Evolutionary conservation across 441 rosid species (phyloP).

Genomic region (Populus trichocarpa): DNA sequence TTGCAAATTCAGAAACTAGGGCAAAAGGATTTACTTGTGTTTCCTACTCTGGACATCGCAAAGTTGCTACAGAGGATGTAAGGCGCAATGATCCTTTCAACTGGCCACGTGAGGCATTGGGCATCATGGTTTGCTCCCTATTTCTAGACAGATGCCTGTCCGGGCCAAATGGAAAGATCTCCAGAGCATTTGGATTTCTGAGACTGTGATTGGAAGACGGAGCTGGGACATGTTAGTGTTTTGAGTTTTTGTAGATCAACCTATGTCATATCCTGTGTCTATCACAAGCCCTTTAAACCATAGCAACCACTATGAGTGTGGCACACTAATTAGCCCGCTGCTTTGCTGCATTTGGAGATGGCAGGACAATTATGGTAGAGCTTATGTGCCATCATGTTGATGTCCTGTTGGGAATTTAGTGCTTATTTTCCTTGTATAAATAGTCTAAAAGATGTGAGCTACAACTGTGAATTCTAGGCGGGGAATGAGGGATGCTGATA

Average conservation of each 20-base stretch:
- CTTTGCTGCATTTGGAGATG: not conserved
- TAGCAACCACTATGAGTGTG: not conserved
- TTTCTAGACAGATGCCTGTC: not conserved
- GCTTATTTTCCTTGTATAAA: not conserved
- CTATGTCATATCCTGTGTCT: not conserved
- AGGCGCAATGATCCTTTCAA: not conserved
- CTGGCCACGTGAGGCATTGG: not conserved
- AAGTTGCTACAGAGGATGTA: not conserved
- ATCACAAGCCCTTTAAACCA: not conserved
- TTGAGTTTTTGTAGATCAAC: not conserved
- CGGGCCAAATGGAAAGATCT: not conserved
- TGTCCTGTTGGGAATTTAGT: not conserved
- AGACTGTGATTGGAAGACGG: not conserved
- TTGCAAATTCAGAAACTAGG: not conserved
- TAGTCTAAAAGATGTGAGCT: not conserved
- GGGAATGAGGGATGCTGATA: not conserved
- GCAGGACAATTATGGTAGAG: not conserved
- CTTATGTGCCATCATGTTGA: not conserved
- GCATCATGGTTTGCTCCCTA: not conserved
- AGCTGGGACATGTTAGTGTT: not conserved
- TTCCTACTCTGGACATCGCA: not conserved
- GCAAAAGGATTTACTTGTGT: not conserved
- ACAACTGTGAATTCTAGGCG: not conserved
- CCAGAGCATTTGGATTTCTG: not conserved
- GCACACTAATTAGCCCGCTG: not conserved